Evolutionary conservation across 1,139 yeast genomes (phyloP).

Genomic region (Geotrichum candidum): DNA sequence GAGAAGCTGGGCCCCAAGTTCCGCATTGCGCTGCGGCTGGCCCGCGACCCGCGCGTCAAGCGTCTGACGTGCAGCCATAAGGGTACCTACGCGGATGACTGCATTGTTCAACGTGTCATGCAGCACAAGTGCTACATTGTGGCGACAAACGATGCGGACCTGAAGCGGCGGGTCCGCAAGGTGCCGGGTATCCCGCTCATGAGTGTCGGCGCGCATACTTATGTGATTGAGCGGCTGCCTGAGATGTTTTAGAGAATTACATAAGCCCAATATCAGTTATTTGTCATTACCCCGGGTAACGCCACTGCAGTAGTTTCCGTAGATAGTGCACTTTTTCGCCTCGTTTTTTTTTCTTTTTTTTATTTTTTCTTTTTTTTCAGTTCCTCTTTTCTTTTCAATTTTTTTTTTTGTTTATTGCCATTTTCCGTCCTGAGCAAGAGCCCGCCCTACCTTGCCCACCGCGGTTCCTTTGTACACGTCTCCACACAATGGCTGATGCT

Average conservation of each 20-base stretch:
- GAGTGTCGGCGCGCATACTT: constrained; percentile 92
- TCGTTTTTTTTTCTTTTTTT: background rate
- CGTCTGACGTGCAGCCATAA: constrained; percentile 84
- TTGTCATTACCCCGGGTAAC: background rate
- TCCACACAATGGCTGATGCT: constrained; percentile 6
- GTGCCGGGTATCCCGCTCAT: constrained; percentile 95
- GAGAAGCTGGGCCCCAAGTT: constrained; percentile 93
- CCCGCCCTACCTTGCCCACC: background rate
- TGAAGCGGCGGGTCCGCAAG: constrained; percentile 87
- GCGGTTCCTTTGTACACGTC: background rate
- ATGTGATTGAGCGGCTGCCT: constrained; percentile 89
- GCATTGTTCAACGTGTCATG: constrained; percentile 83
- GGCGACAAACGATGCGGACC: constrained; percentile 97
- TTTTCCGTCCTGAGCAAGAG: background rate
- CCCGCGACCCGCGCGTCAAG: constrained; percentile 88
- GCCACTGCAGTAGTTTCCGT: background rate
- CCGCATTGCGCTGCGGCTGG: constrained; percentile 84
- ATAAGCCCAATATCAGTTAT: background rate
- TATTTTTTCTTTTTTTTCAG: background rate
- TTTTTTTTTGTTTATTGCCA: background rate
- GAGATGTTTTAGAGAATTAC: constrained; percentile 60
- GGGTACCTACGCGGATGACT: constrained; percentile 98
- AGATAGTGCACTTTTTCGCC: background rate
- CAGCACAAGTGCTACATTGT: constrained; percentile 96
- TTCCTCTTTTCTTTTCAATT: background rate